Evolutionary conservation across 495 filamentous ascomycete genomes (phyloP).

Genomic region (Amniculicola lignicola): DNA sequence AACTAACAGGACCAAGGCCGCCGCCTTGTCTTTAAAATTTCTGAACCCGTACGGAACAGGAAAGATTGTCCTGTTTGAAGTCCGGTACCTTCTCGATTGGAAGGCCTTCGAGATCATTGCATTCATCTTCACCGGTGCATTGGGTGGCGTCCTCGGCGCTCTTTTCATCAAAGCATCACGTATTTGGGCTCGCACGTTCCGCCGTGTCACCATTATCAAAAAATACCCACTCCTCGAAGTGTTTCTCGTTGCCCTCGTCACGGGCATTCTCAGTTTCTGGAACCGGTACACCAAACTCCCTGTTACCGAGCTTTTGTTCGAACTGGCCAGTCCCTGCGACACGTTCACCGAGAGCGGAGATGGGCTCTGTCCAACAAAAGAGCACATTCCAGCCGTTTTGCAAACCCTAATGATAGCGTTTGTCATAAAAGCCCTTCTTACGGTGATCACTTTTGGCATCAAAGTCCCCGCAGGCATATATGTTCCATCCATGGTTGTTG

Average conservation of each 20-base stretch:
- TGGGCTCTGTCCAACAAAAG: constrained; percentile 73
- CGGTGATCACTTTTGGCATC: constrained; percentile 85
- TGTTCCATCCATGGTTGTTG: constrained; percentile 97
- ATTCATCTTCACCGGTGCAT: constrained; percentile 79
- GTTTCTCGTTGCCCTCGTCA: constrained; percentile 77
- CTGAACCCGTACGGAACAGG: constrained; percentile 93
- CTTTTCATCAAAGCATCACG: constrained; percentile 94
- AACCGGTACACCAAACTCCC: constrained; percentile 85
- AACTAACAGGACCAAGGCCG: constrained; percentile 45
- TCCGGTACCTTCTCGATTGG: constrained; percentile 91
- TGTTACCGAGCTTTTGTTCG: constrained; percentile 85
- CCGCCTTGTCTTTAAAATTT: constrained; percentile 86
- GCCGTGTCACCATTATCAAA: constrained; percentile 76
- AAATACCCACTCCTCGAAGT: constrained; percentile 83
- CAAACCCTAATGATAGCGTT: constrained; percentile 71
- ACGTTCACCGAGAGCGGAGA: constrained; percentile 55
- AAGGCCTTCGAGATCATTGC: constrained; percentile 82
- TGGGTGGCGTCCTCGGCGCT: constrained; percentile 82
- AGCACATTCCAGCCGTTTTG: constrained; percentile 71
- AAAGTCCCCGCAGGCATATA: constrained; percentile 97
- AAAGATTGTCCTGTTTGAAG: constrained; percentile 95
- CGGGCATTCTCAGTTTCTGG: constrained; percentile 86
- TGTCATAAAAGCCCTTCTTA: constrained; percentile 83
- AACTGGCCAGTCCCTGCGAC: constrained; percentile 84
- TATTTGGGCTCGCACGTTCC: constrained; percentile 84